Base-by-base conservation (phyloP, 2,329 filamentous ascomycete species). In the Pseudocercospora fijiensis region DNA sequence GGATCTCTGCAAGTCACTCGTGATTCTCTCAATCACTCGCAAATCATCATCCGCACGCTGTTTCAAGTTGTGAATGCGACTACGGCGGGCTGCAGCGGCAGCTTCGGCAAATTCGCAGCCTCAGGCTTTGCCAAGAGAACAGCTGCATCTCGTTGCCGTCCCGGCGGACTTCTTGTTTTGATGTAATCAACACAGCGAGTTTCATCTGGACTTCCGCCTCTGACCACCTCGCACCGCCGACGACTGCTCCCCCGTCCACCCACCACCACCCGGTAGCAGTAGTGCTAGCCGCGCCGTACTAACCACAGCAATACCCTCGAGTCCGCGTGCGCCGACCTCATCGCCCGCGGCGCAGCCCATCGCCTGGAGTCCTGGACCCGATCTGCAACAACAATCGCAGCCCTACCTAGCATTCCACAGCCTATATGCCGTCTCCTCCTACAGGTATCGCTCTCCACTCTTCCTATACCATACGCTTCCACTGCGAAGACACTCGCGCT, bases 391-490 rank as follows among this genome's bases (percentile, higher is more conserved):
- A 55, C 27, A 55, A 45, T 28, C 30, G 28, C 22, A 55, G 24
- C 4, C 37, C 33, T 37, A 37, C 33, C 33, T 37, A 61, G 58
- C 58, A 55, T 61, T 61, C 58, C 58, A 45, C 26, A 61, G 51
- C 47, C 58, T 61, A 47, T 55, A 61, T 61, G 58, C 49, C 33
- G 52, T 24, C 37, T 24, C 18, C 20, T 28, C 43, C 41, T 22
- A 53, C 20, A 61, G 62, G 62, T 64, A 60, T 26, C 27, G 26
- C 37, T 43, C n/a, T 52, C 58, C 16, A 11, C 3, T 28, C 18
- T 22, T 26, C 24, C 30, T 41, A 24, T 22, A 45, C 49, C 41
- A 24, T 22, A 45, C 49, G 30, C 8, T 16, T 18, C 8, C 5
- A n/a, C 26, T 37, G 52, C 11, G 26, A 1, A 27, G 9, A n/a